Conservation (phyloP, 768 basidiomycete species). For the Suillus bovinus region DNA sequence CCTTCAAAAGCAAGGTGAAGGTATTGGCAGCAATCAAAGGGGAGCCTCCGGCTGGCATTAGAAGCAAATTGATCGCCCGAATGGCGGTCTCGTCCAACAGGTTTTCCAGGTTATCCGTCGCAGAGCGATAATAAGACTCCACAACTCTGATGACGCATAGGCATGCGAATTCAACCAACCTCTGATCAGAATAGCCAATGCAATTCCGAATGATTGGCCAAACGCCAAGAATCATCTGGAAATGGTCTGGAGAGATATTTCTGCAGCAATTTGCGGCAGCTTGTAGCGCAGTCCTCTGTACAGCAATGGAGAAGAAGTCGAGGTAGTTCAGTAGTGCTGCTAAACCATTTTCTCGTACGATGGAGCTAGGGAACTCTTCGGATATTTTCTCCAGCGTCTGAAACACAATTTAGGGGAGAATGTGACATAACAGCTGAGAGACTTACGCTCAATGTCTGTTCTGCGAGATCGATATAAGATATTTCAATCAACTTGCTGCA, state of each 20-base stretch:
- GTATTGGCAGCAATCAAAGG: constrained; percentile 85
- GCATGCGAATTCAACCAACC: constrained; percentile 96
- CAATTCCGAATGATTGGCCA: constrained; percentile 95
- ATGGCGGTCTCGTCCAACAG: constrained; percentile 82
- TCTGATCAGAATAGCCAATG: constrained; percentile 88
- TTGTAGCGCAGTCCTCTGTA: constrained; percentile 94
- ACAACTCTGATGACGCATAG: constrained; percentile 93
- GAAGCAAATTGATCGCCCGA: constrained; percentile 79
- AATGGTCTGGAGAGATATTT: constrained; percentile 86
- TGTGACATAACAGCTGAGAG: constrained; percentile 11
- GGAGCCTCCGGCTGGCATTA: constrained; percentile 84
- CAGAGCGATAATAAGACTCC: constrained; percentile 87
- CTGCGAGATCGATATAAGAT: constrained; percentile 96
- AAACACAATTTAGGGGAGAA: constrained; percentile 17
- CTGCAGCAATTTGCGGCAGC: constrained; percentile 97
- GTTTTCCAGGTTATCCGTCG: constrained; percentile 82
- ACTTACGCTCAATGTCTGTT: constrained; percentile 96
- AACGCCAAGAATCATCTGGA: constrained; percentile 83
- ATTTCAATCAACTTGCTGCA: constrained; percentile 98
- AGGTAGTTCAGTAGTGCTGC: constrained; percentile 92
- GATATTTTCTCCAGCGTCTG: constrained; percentile 99
- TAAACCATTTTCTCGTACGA: constrained; percentile 94
- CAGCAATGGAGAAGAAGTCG: constrained; percentile 98
- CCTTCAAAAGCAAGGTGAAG: constrained; percentile 84
- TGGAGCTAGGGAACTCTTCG: constrained; percentile 93